These are phyloP conservation scores for Vinca major DNA, from an alignment of 305 asterid species.

Conservation along the genomic window DNA sequence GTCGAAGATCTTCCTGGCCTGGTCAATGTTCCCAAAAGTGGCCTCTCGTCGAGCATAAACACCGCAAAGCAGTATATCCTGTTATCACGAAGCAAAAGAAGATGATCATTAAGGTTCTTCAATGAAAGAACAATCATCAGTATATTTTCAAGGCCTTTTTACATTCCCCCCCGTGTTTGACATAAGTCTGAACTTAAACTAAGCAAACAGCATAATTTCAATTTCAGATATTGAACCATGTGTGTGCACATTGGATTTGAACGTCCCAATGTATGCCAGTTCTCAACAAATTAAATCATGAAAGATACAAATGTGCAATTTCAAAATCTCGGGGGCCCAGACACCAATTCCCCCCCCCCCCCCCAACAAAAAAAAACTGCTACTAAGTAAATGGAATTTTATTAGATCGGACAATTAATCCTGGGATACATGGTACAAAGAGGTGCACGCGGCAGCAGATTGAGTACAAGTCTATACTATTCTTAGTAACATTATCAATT, in stretches of 20 bases:
- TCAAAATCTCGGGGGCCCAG: too few species aligned
- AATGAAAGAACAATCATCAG: not conserved
- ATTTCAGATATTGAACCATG: not conserved
- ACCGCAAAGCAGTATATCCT: slow-evolving; percentile 96
- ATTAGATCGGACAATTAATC: not conserved
- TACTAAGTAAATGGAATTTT: not conserved
- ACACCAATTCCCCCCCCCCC: too few species aligned
- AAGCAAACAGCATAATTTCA: slow-evolving; percentile 5
- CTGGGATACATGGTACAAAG: not conserved
- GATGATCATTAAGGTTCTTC: not conserved
- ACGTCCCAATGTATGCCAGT: not conserved
- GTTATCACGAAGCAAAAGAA: slow-evolving; percentile 2
- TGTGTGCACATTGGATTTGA: not conserved
- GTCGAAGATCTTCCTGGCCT: slow-evolving; percentile 87
- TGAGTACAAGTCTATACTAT: not conserved
- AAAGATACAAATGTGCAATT: not conserved
- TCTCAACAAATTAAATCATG: not conserved
- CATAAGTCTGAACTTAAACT: slow-evolving; percentile 10
- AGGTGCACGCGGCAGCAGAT: not conserved
- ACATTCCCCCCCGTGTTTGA: not conserved
- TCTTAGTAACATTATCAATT: not conserved
- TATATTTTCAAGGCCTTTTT: not conserved
- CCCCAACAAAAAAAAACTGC: not conserved
- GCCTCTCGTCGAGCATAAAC: slow-evolving; percentile 95
- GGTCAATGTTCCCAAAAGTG: slow-evolving; percentile 63